These are phyloP conservation scores for Ophiostoma novo-ulmi DNA, from an alignment of 2,329 filamentous ascomycete species.

Conservation along the genomic window DNA sequence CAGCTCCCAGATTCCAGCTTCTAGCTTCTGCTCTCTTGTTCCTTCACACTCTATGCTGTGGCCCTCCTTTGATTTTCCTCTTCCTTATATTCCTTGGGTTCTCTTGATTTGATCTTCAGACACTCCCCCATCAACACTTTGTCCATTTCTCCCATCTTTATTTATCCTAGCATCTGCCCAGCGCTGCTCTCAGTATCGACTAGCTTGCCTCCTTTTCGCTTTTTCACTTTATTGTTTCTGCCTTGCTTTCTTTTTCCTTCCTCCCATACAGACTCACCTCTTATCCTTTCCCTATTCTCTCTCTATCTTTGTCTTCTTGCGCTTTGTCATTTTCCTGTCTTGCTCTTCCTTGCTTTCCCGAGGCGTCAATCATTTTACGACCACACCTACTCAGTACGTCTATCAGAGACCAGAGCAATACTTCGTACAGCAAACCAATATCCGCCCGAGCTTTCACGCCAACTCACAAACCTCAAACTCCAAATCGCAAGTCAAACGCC, in stretches of 20 bases:
- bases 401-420: neutral
- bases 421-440: neutral
- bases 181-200: neutral
- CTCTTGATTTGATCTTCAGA: neutral
- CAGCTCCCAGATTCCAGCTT: no score
- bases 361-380: neutral
- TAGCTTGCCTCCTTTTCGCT: neutral
- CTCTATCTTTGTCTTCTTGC: neutral
- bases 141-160: neutral
- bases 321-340: neutral
- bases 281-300: constrained; percentile 1
- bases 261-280: neutral
- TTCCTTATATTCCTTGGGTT: neutral
- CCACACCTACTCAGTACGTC: neutral
- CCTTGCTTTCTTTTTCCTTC: neutral
- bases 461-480: neutral
- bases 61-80: neutral
- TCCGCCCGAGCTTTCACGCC: neutral
- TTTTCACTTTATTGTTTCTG: neutral
- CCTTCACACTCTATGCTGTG: neutral
- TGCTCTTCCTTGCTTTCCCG: neutral
- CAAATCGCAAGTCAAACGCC: neutral
- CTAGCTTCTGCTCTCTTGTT: neutral
- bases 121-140: neutral
- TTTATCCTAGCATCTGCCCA: constrained; percentile 6